Evolutionary conservation across 345 rosid genomes (phyloP).

Genomic region (Ceriops decandra): DNA sequence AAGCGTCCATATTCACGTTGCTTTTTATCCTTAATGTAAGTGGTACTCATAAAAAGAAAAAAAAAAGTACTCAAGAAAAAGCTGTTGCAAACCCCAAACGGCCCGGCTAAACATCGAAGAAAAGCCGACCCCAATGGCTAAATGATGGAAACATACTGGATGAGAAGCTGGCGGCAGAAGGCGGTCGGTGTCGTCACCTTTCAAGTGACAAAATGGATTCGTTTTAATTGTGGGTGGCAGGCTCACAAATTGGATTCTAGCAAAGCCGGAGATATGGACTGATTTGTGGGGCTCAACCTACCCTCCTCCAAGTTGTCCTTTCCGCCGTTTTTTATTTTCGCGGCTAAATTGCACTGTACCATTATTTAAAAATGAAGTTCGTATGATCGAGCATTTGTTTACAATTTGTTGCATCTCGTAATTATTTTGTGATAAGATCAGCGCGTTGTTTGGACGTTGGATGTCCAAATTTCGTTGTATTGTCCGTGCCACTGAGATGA

Average conservation of each 20-base stretch:
- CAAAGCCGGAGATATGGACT: constrained; percentile 27
- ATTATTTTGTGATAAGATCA: neutral
- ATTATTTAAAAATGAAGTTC: neutral
- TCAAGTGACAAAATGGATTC: too few species aligned
- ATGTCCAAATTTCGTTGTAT: neutral
- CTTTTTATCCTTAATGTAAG: too few species aligned
- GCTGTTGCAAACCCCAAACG: too few species aligned
- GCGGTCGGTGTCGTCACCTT: too few species aligned
- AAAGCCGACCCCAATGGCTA: too few species aligned
- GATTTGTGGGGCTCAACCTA: constrained; percentile 32
- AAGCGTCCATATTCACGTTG: too few species aligned
- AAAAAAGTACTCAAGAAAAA: too few species aligned
- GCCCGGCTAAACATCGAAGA: too few species aligned
- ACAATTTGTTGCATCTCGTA: too few species aligned
- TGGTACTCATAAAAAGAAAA: too few species aligned
- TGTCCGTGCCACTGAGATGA: constrained; percentile 24
- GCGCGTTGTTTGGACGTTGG: neutral
- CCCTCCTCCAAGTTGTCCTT: constrained; percentile 29
- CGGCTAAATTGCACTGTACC: neutral
- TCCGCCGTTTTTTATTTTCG: constrained; percentile 23
- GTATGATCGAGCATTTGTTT: neutral
- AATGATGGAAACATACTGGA: too few species aligned
- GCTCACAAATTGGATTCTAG: constrained; percentile 28
- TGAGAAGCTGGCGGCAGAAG: too few species aligned
- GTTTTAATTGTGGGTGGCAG: constrained; percentile 14